A percentile compares a stretch with the other conserved stretches of the same genome.
phyloP scores from a whole-genome alignment of 2,329 filamentous ascomycete genomes.

The Botryotinia calthae region DNA sequence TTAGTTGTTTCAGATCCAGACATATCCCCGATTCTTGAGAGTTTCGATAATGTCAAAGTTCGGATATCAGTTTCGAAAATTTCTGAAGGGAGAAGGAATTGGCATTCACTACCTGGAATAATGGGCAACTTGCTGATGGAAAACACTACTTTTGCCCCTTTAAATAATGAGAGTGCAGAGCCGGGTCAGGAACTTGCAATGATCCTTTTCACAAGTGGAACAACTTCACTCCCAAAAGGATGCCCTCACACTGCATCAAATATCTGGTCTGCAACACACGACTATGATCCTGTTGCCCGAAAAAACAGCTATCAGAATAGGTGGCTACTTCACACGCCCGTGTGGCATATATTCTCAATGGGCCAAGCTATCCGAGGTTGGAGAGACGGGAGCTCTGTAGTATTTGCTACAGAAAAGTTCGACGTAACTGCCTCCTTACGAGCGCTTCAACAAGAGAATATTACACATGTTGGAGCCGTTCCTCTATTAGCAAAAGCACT shows the following conservation, averaged over 20 bases:
- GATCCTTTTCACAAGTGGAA: not conserved
- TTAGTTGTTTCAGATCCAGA: not conserved
- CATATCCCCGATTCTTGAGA: not conserved
- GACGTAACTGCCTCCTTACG: conserved; percentile 45
- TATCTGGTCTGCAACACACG: not conserved
- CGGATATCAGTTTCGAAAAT: not conserved
- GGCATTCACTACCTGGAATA: not conserved
- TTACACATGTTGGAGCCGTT: not conserved
- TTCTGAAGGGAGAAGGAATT: not conserved
- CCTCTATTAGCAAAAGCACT: not conserved
- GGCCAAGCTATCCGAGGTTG: conserved; percentile 15
- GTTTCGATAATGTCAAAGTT: not conserved
- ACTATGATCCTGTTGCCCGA: not conserved
- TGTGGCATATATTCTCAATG: conserved; percentile 22
- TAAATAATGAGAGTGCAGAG: not conserved
- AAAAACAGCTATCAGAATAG: not conserved
- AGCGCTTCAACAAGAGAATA: not conserved
- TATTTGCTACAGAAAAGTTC: conserved; percentile 67
- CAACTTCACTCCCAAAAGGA: not conserved
- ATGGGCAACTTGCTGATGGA: not conserved
- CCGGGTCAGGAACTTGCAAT: not conserved
- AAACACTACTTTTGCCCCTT: not conserved
- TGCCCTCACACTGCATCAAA: not conserved
- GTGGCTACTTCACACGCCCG: conserved; percentile 21
- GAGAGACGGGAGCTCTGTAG: conserved; percentile 45